These are phyloP conservation scores for Bidens hawaiensis DNA, from an alignment of 140 eudicot species.

Conservation along the genomic window DNA sequence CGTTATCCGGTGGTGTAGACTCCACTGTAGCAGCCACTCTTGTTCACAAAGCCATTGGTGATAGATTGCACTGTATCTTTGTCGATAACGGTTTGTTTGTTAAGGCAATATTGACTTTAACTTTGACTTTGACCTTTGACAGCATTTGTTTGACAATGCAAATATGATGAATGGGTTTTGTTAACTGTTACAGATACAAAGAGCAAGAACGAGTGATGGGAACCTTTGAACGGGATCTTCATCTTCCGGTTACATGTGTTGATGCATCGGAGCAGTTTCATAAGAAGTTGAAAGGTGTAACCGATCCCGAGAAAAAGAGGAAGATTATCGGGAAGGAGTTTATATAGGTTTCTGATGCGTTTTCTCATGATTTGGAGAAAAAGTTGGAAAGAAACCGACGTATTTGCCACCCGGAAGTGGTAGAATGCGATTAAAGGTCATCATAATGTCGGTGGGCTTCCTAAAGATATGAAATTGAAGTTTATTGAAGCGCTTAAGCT, in stretches of 20 bases:
- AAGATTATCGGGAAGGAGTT: constrained; percentile 92
- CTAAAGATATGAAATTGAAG: constrained; percentile 88
- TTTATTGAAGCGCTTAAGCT: constrained; percentile 91
- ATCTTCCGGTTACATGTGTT: constrained; percentile 88
- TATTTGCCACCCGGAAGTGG: constrained; percentile 91
- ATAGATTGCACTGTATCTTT: constrained; percentile 84
- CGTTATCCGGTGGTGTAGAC: constrained; percentile 95
- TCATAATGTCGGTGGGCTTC: constrained; percentile 95
- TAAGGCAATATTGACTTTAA: constrained; percentile 51
- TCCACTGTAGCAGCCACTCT: constrained; percentile 98
- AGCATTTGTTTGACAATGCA: background rate
- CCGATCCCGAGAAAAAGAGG: constrained; percentile 84
- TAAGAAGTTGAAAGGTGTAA: constrained; percentile 73
- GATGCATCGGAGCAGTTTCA: constrained; percentile 85
- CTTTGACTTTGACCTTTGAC: background rate
- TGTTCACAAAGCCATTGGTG: constrained; percentile 92
- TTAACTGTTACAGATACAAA: constrained; percentile 66
- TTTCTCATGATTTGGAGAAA: constrained; percentile 69
- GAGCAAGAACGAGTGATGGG: constrained; percentile 94
- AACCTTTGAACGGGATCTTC: constrained; percentile 89
- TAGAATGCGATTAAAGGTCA: constrained; percentile 93
- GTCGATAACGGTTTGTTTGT: constrained; percentile 88
- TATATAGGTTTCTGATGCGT: constrained; percentile 67
- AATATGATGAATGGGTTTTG: background rate
- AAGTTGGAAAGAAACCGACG: constrained; percentile 59